Percentiles rank a stretch among this genome's conserved stretches.
Conservation (phyloP, 805 yeast genomes). For the Pichia thaimueangensis region DNA sequence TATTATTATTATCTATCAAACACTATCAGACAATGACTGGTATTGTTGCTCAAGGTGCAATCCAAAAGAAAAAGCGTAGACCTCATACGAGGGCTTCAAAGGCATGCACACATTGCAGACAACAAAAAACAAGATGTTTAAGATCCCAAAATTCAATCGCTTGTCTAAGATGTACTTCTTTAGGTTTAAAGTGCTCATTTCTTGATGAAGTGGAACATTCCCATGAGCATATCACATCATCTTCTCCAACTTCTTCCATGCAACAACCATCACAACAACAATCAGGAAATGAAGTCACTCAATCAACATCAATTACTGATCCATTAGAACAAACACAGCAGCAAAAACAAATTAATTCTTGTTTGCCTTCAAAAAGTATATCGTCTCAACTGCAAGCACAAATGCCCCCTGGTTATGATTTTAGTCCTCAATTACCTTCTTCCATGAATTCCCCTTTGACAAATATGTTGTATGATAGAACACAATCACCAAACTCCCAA, state of each 20-base stretch:
- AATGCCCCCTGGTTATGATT: background rate
- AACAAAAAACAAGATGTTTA: conserved; percentile 14
- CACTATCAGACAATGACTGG: too few relatives aligned
- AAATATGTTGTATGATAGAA: background rate
- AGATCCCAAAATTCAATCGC: conserved; percentile 4
- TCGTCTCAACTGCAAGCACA: background rate
- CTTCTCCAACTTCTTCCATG: background rate
- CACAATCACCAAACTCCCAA: background rate
- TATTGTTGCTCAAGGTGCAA: background rate
- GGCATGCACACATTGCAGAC: conserved; percentile 13
- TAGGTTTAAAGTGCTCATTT: conserved; percentile 11
- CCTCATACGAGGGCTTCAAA: conserved; percentile 13
- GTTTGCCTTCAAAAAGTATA: background rate
- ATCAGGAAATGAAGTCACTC: too few relatives aligned
- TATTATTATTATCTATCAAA: too few relatives aligned
- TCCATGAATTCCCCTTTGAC: background rate
- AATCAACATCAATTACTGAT: background rate
- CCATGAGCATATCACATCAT: background rate
- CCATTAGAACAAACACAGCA: background rate
- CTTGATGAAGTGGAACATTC: background rate
- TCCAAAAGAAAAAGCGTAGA: conserved; percentile 6
- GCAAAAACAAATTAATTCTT: background rate
- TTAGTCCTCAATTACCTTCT: background rate
- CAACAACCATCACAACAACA: background rate
- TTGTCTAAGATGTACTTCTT: conserved; percentile 13